Conservation (phyloP, 139 green algal genomes). For the Zygnema circumcarinatum region DNA sequence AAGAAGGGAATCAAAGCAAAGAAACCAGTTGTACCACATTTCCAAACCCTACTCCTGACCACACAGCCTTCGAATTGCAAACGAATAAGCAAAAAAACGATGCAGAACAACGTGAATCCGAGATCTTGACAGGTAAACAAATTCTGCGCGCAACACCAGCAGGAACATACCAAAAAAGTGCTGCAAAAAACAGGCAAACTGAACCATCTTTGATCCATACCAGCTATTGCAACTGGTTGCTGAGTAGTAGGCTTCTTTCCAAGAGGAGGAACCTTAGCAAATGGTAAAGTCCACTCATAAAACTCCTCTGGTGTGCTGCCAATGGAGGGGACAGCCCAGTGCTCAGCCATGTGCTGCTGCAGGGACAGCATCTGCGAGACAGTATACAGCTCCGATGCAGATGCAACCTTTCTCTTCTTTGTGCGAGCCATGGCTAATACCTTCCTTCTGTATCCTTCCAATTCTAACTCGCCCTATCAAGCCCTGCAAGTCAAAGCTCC, state of each 20-base stretch:
- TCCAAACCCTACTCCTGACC: too few species aligned
- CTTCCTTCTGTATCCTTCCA: too few species aligned
- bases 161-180: too few species aligned
- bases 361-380: not conserved
- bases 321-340: not conserved
- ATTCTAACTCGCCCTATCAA: too few species aligned
- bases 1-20: too few species aligned
- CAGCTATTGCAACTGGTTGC: not conserved
- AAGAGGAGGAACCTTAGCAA: not conserved
- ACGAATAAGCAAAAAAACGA: too few species aligned
- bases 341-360: not conserved
- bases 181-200: not conserved
- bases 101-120: too few species aligned
- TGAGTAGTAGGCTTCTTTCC: not conserved
- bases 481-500: too few species aligned
- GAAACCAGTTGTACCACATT: too few species aligned
- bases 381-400: not conserved
- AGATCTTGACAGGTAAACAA: too few species aligned
- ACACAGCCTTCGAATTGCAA: too few species aligned
- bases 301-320: not conserved
- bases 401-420: not conserved
- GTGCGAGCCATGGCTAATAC: not conserved
- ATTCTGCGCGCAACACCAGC: too few species aligned
- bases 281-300: not conserved
- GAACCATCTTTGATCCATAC: not conserved